These are phyloP conservation scores for Gaertneriomyces sp. DNA, from an alignment of 192 early-diverging fungal species.

Conservation along the genomic window DNA sequence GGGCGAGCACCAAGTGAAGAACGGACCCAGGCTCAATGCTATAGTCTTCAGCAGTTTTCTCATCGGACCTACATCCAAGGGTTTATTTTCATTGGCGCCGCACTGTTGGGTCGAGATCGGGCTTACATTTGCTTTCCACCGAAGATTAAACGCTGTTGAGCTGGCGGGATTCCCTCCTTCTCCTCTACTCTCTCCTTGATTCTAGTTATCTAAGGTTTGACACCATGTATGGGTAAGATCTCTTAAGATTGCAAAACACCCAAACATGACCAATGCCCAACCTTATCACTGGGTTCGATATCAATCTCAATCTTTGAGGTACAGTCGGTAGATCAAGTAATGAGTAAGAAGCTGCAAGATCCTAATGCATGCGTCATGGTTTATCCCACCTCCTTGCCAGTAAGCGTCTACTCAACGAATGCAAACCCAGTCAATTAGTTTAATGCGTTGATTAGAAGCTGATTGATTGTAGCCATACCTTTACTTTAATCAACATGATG, in stretches of 20 bases:
- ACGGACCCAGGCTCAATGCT: conserved; percentile 74
- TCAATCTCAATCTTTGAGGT: conserved; percentile 78
- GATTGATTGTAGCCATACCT: conserved; percentile 43
- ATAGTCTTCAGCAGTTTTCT: conserved; percentile 66
- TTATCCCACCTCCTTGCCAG: conserved; percentile 72
- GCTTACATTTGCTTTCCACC: conserved; percentile 89
- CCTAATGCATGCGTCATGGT: background rate
- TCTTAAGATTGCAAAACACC: background rate
- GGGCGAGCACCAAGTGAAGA: conserved; percentile 89
- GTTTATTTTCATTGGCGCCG: background rate
- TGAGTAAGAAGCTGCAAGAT: background rate
- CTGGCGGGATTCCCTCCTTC: conserved; percentile 96
- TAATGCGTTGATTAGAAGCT: background rate
- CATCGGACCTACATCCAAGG: conserved; percentile 62
- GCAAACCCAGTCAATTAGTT: background rate
- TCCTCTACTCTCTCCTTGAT: conserved; percentile 93
- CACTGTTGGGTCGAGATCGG: background rate
- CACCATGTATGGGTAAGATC: background rate
- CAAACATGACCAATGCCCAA: conserved; percentile 12
- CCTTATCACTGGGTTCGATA: conserved; percentile 74
- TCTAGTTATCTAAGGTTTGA: conserved; percentile 55
- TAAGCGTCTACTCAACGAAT: conserved; percentile 63
- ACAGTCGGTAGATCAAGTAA: background rate
- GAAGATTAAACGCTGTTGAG: conserved; percentile 93
- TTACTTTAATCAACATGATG: conserved; percentile 74